phyloP scores from a whole-genome alignment of 116 monocot species.

The Papilionanthe hybrid region DNA sequence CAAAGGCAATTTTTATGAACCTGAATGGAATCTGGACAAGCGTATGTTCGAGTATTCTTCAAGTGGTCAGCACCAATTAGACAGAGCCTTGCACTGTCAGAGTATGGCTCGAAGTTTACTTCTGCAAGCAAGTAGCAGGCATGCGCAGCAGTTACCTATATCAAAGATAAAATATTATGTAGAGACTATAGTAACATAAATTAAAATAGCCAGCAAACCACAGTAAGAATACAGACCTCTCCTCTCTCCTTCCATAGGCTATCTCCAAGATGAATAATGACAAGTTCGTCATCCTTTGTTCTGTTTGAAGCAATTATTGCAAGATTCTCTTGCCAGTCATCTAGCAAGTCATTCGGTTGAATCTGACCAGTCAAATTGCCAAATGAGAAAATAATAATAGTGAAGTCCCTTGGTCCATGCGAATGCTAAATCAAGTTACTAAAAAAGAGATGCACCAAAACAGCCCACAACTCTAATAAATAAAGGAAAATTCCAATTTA shows the following conservation, averaged over 20 bases:
- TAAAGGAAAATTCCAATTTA: background rate
- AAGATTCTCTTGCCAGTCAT: slow-evolving; percentile 93
- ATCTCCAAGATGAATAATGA: slow-evolving; percentile 92
- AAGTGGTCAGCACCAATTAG: slow-evolving; percentile 94
- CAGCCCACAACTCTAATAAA: background rate
- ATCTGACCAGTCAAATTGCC: slow-evolving; percentile 22
- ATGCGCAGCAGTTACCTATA: slow-evolving; percentile 86
- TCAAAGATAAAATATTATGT: slow-evolving; percentile 3
- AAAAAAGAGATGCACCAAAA: slow-evolving; percentile 4
- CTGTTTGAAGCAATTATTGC: slow-evolving; percentile 90
- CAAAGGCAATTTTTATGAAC: slow-evolving; percentile 20
- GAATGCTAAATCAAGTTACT: background rate
- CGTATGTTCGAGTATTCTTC: slow-evolving; percentile 89
- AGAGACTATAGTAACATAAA: background rate
- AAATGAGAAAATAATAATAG: background rate
- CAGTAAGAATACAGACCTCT: slow-evolving; percentile 37
- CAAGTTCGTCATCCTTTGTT: slow-evolving; percentile 88
- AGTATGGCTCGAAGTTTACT: slow-evolving; percentile 76
- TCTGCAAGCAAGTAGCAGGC: slow-evolving; percentile 93
- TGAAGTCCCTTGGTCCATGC: background rate
- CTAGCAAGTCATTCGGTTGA: slow-evolving; percentile 61
- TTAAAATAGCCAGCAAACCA: background rate
- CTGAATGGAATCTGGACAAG: slow-evolving; percentile 93
- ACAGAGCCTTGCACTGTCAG: slow-evolving; percentile 83
- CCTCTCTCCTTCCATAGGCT: slow-evolving; percentile 87